A percentile compares a stretch with the other conserved stretches of the same genome.
Evolutionary conservation across 345 rosid genomes (phyloP).

Genomic region (Iberis pinnata): DNA sequence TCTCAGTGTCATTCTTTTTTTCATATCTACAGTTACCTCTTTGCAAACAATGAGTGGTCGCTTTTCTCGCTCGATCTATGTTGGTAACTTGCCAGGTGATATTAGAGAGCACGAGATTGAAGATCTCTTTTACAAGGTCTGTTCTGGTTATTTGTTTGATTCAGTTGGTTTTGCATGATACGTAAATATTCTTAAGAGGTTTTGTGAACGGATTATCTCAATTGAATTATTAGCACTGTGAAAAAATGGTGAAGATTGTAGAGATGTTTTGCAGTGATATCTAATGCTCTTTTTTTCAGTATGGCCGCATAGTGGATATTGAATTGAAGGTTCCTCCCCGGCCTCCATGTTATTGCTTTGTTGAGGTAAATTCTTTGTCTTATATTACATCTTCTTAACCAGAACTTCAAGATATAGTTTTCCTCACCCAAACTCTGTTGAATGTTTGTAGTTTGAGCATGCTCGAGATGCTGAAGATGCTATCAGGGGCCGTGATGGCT

Average conservation of each 20-base stretch:
- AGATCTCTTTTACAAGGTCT: slow-evolving; percentile 91
- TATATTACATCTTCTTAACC: not conserved
- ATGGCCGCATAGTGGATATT: slow-evolving; percentile 83
- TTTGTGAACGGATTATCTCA: slow-evolving; percentile 8
- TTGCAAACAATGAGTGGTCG: slow-evolving; percentile 77
- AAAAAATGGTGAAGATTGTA: not conserved
- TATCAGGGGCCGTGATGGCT: slow-evolving; percentile 79
- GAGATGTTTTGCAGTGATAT: not conserved
- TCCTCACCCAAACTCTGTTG: slow-evolving; percentile 15
- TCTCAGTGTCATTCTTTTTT: slow-evolving; percentile 1
- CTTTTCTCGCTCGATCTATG: slow-evolving; percentile 93
- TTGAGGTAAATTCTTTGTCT: slow-evolving; percentile 52
- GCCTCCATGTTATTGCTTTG: slow-evolving; percentile 94
- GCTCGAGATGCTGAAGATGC: slow-evolving; percentile 72
- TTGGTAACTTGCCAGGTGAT: slow-evolving; percentile 91
- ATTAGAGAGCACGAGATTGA: slow-evolving; percentile 83
- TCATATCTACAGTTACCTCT: slow-evolving; percentile 22
- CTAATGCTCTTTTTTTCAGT: slow-evolving; percentile 36
- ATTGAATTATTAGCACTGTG: not conserved
- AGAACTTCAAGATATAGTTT: not conserved
- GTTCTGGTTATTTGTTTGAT: slow-evolving; percentile 16
- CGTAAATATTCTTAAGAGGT: not conserved
- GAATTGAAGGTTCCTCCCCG: slow-evolving; percentile 94
- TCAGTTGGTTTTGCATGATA: not conserved
- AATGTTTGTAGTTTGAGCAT: slow-evolving; percentile 44